Base-by-base conservation (phyloP, 345 rosid genomes). In the Orychophragmus violaceus region DNA sequence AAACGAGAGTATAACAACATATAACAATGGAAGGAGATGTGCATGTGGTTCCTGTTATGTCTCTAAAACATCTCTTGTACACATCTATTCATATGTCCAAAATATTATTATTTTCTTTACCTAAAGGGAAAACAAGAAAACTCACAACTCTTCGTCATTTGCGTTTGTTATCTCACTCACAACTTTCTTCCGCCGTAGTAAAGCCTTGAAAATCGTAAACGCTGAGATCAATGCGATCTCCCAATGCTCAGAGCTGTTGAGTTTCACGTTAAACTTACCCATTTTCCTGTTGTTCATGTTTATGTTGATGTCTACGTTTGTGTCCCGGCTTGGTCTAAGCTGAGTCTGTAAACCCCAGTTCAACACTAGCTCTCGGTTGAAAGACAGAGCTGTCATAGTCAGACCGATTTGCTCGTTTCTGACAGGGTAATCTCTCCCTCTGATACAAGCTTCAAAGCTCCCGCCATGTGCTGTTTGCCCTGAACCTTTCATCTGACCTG, bases 361-460 rank as follows among this genome's bases (percentile, higher is more conserved):
- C 61, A 94, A 66, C 52, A 87, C 91, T 32, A 76, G 76, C 79
- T 94, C 99, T 65, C 76, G 71, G 5, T 88, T 84, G 59, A 64
- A 83, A 54, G 97, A 84, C 10, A 90, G 79, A 42, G 84, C 88
- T 3, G 92, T 74, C 82, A 85, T 72, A 16, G 84, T 73, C 57
- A 94, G 52, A 56, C 84, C 80, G 28, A 80, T 69, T 24, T 64
- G 80, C 22, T 87, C 95, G 37, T 77, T 81, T 79, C 81, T 85
- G 69, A 83, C 79, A 2, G 95, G 99, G 80, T 82, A 88, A 71
- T 90, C 92, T 52, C 78, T 78, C 75, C 97, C 99, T 81, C 88
- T 80, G 25, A 90, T 30, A 10, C 76, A 79, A 19, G 88, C 97
- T 74, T 85, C 96, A 18, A 88, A 18, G 68, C 82, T 82, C 68